Percentiles rank a stretch among this genome's conserved stretches.
These are phyloP conservation scores for Colletotrichum musae DNA, from an alignment of 2,329 filamentous ascomycete genomes.

Conservation along the genomic window DNA sequence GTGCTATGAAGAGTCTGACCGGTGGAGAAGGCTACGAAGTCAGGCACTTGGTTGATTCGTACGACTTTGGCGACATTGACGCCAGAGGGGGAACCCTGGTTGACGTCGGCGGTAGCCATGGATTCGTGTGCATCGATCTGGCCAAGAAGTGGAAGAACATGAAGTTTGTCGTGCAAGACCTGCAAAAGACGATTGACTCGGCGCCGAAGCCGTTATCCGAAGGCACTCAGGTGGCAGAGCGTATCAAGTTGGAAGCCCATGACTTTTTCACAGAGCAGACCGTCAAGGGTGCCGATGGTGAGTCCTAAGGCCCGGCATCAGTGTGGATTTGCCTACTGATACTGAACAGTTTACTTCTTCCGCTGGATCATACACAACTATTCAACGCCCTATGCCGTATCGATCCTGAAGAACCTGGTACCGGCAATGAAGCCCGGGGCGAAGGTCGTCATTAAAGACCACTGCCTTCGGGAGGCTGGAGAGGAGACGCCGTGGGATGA, in stretches of 20 bases:
- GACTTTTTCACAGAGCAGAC: conserved; percentile 44
- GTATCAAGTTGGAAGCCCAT: conserved; percentile 41
- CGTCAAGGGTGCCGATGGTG: conserved; percentile 47
- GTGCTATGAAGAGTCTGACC: conserved; percentile 69
- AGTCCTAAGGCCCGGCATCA: background rate
- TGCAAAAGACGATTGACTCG: conserved; percentile 39
- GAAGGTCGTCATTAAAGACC: conserved; percentile 42
- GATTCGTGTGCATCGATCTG: conserved; percentile 69
- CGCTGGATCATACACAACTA: conserved; percentile 63
- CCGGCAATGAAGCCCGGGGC: conserved; percentile 56
- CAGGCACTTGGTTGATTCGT: conserved; percentile 66
- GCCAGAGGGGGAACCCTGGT: conserved; percentile 64
- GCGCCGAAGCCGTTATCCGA: conserved; percentile 40
- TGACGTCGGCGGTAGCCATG: conserved; percentile 72
- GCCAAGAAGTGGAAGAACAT: conserved; percentile 61
- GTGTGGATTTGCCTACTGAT: background rate
- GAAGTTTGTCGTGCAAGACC: conserved; percentile 53
- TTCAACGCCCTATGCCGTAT: conserved; percentile 53
- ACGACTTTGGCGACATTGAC: conserved; percentile 66
- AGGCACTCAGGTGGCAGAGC: conserved; percentile 29
- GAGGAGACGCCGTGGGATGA: conserved; percentile 61
- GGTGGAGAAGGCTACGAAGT: conserved; percentile 71
- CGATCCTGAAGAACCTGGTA: conserved; percentile 51
- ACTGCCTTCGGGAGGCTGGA: conserved; percentile 57
- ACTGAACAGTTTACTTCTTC: conserved; percentile 59